Base-by-base conservation (phyloP, 169 alveolate genomes). In the Plasmodium relictum region DNA sequence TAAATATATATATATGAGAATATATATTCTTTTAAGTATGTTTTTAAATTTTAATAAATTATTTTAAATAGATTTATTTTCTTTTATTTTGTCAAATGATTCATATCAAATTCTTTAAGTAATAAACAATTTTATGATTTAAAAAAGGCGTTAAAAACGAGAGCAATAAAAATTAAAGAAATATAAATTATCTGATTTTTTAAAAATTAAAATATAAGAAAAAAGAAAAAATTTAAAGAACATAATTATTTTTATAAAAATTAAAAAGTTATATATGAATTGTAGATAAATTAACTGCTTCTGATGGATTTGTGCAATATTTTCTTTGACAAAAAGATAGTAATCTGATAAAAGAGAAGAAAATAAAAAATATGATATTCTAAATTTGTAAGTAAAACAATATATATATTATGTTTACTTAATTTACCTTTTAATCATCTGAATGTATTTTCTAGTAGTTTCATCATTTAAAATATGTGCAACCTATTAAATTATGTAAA, bases 381-480 rank as follows among this genome's bases (percentile, higher is more conserved):
- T n/a, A 20, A 74, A 58, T 56, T 18, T 31, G 14, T 7, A 16
- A 39, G 18, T 3, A n/a, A 48, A 74, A 0, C 9, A 48, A 74
- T 20, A 0, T 1, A 73, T 24, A 48, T 12, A 54, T 50, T 42
- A n/a, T 22, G 9, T 18, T 37, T 20, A 18, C 44, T 41, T 16
- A 41, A 20, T 45, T 52, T 45, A 83, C 91, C 99, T 92, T 73
- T 97, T 97, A 52, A 97, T 94, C 92, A 97, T 93, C 66, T 96
- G 96, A 39, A 97, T 93, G 72, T 96, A 97, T 87, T 97, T 97
- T 89, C 98, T 95, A 22, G 98, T 94, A 22, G 96, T 95, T 74
- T 97, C 99, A 92, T 97, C 99, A 87, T 97, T 97, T 58, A 97
- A 93, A 26, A 97, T 97, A 92, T 97, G 96, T 18, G 96, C 96